phyloP scores from a whole-genome alignment of 2,329 filamentous ascomycete genomes.

The Paraconiothyrium brasiliense region DNA sequence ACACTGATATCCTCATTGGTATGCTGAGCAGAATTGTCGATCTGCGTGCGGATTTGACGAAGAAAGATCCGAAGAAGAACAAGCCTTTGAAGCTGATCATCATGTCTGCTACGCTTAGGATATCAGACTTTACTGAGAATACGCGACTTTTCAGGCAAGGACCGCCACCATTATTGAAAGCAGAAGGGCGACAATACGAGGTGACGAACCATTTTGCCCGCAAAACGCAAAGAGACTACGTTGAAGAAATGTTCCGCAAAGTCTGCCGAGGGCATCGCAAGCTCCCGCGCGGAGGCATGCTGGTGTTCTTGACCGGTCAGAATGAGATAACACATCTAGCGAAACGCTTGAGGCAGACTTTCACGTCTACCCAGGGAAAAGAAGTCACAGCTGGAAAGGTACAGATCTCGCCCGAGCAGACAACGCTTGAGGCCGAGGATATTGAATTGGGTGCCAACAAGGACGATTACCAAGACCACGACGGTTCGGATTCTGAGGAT shows the following conservation, averaged over 20 bases:
- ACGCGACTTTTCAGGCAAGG: slow-evolving; percentile 75
- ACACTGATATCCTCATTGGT: slow-evolving; percentile 97
- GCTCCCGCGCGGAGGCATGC: slow-evolving; percentile 86
- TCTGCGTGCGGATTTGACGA: slow-evolving; percentile 76
- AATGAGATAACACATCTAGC: slow-evolving; percentile 89
- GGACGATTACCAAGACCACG: slow-evolving; percentile 54
- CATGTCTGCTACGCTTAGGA: slow-evolving; percentile 95
- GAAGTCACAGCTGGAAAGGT: slow-evolving; percentile 70
- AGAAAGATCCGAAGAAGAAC: slow-evolving; percentile 72
- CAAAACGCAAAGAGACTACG: slow-evolving; percentile 84
- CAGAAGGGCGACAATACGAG: slow-evolving; percentile 89
- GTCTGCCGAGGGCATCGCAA: slow-evolving; percentile 88
- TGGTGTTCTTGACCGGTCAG: slow-evolving; percentile 94
- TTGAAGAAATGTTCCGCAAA: slow-evolving; percentile 89
- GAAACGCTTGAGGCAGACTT: slow-evolving; percentile 78
- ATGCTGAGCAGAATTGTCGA: slow-evolving; percentile 95
- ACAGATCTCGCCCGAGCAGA: slow-evolving; percentile 78
- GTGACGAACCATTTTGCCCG: slow-evolving; percentile 91
- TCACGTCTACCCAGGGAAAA: slow-evolving; percentile 60
- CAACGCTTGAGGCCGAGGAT: slow-evolving; percentile 84
- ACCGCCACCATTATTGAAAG: slow-evolving; percentile 84
- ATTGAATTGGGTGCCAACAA: slow-evolving; percentile 75
- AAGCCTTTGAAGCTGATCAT: slow-evolving; percentile 90
- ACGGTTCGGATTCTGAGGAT: slow-evolving; percentile 63
- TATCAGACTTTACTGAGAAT: slow-evolving; percentile 91